Evolutionary conservation across 31 red algal genomes (phyloP), one percentile per base, ranked within the genome.

Genomic region (Asparagopsis taxiformis): DNA sequence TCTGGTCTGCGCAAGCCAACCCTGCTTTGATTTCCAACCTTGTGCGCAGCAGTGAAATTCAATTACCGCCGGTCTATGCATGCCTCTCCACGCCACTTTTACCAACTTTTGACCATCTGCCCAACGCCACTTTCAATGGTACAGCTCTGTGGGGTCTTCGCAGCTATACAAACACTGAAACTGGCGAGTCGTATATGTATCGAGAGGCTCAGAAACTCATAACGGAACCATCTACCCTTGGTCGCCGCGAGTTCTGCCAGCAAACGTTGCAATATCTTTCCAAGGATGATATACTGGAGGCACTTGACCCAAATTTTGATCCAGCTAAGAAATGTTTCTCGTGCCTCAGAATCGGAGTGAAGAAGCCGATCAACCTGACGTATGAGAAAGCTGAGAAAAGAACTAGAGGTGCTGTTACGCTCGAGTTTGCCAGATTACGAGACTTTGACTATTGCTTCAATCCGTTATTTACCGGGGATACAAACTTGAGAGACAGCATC

Each of bases 371-470:
- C 24, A 44, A 49, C 4, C 49, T 84, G 22, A 62, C 60, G 11
- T 31, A 37, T 37, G 43, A 61, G 28, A 61, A 50, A n/a, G 79
- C 79, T 1, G 51, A 63, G 39, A 26, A 41, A 22, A 55, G 67
- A 23, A 26, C 57, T 13, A 55, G 50, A 26, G 68, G 68, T 2
- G 68, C 79, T 26, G 68, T 84, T 46, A 72, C 67, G 1, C n/a
- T 84, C 24, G 68, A 72, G 33, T 51, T 70, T 52, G 68, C 67
- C 1, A 72, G 39, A 26, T 64, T 36, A 28, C 55, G 66, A 29
- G 68, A 73, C 19, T 31, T 84, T 29, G 79, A 65, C 22, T 84
- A 73, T 41, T 84, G 79, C 36, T 84, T 73, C 31, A 72, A 72
- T 63, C 68, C 56, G 9, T 28, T 36, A 17, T 58, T 22, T 2